Evolutionary conservation across 2,329 filamentous ascomycete species (phyloP).

Genomic region (Teratosphaeria destructans): DNA sequence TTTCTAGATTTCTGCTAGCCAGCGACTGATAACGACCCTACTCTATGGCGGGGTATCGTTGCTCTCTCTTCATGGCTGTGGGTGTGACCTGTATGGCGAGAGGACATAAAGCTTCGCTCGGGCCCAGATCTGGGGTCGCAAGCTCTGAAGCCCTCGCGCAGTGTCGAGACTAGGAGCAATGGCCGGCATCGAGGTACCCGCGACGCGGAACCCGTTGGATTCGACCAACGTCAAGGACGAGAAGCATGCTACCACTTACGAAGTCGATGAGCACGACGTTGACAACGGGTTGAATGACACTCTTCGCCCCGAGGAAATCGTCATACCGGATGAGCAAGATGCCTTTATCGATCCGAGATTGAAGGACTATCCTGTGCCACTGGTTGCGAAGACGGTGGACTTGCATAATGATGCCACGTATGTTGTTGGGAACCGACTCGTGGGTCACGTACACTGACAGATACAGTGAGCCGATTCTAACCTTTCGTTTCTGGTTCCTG

Average conservation of each 20-base stretch:
- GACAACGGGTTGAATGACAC: background rate
- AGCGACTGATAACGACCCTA: background rate
- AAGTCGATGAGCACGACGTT: background rate
- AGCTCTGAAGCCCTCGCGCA: background rate
- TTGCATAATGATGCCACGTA: background rate
- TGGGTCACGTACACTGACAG: background rate
- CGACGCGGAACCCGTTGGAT: background rate
- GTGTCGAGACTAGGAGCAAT: background rate
- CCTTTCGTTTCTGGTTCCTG: constrained; percentile 11
- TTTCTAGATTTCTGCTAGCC: background rate
- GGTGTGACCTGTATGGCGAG: background rate
- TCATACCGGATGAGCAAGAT: background rate
- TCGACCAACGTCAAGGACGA: background rate
- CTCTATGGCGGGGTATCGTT: background rate
- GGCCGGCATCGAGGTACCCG: background rate
- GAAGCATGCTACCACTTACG: background rate
- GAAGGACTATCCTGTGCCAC: background rate
- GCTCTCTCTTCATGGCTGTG: background rate
- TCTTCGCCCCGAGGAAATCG: background rate
- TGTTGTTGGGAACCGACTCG: background rate
- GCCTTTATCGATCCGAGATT: background rate
- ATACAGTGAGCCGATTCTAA: constrained; percentile 7
- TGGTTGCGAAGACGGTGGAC: background rate
- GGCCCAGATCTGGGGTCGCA: background rate
- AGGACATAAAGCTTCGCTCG: background rate